Evolutionary conservation across 495 filamentous ascomycete species (phyloP).

Genomic region (Patellaria atrata): DNA sequence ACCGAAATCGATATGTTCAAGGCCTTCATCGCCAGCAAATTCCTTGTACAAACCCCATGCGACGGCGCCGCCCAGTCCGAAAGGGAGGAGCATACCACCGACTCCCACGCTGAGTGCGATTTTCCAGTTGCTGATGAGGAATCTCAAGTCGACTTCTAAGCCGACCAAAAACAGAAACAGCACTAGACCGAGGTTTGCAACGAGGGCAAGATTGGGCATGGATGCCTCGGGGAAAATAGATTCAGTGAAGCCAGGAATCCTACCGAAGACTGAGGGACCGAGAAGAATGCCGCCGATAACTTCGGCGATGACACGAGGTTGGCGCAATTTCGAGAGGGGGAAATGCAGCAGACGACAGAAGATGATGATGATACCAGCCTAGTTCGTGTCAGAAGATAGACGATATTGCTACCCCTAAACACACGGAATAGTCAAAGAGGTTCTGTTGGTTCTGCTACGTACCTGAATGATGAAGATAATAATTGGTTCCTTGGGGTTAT

Average conservation of each 20-base stretch:
- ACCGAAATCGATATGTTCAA: conserved; percentile 55
- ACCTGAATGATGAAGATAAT: conserved; percentile 91
- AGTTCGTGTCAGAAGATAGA: background rate
- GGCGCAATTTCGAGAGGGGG: conserved; percentile 72
- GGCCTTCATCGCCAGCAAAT: conserved; percentile 51
- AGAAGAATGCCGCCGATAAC: conserved; percentile 86
- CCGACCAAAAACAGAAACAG: conserved; percentile 89
- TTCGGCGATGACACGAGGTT: conserved; percentile 91
- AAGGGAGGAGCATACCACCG: conserved; percentile 75
- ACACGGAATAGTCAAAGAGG: background rate
- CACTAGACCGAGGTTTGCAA: conserved; percentile 79
- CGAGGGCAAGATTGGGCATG: conserved; percentile 61
- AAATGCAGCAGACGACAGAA: conserved; percentile 73
- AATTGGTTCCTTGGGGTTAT: conserved; percentile 71
- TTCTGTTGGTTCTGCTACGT: conserved; percentile 10
- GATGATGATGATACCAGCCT: conserved; percentile 82
- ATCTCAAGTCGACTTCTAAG: conserved; percentile 80
- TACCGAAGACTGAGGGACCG: conserved; percentile 74
- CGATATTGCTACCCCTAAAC: no score
- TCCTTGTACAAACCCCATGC: conserved; percentile 75
- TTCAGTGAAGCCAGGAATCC: conserved; percentile 63
- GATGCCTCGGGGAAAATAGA: conserved; percentile 63
- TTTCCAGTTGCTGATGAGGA: conserved; percentile 75
- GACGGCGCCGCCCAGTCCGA: conserved; percentile 55
- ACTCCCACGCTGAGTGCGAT: conserved; percentile 69